Conservation (phyloP, 176 grass and related monocot genomes). For the Cenchrus fungigraminus region DNA sequence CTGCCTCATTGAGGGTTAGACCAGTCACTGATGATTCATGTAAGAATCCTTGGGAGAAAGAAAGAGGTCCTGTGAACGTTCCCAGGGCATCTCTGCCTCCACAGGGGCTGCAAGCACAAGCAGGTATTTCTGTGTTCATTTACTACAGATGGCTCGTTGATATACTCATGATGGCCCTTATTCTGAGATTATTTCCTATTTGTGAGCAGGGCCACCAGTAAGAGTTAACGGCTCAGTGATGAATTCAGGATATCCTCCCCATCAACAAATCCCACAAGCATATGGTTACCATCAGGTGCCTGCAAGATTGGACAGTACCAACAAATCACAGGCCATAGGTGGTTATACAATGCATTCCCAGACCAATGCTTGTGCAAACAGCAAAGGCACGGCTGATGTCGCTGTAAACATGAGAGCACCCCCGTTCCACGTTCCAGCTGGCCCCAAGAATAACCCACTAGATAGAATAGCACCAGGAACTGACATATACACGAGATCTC, state of each 20-base stretch:
- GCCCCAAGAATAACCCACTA: conserved; percentile 35
- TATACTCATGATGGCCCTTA: neutral
- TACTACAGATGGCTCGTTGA: neutral
- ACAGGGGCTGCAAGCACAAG: conserved; percentile 65
- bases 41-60: conserved; percentile 51
- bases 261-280: conserved; percentile 54
- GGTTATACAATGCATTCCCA: conserved; percentile 45
- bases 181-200: conserved; percentile 26
- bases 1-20: conserved; percentile 50
- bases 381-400: conserved; percentile 47
- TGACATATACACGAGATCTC: conserved; percentile 60
- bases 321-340: conserved; percentile 47
- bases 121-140: conserved; percentile 45
- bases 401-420: conserved; percentile 67
- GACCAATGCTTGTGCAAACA: conserved; percentile 36
- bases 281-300: conserved; percentile 51
- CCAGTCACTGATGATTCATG: conserved; percentile 43
- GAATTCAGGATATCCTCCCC: conserved; percentile 55
- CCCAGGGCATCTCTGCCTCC: conserved; percentile 42
- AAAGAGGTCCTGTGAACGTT: conserved; percentile 40
- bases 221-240: conserved; percentile 57
- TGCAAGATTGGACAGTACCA: conserved; percentile 45
- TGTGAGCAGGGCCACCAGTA: conserved; percentile 52
- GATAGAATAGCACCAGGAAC: conserved; percentile 55
- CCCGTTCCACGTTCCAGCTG: conserved; percentile 56